Conservation (phyloP, 1,284 basidiomycete genomes). For the Apiotrichum laibachii region DNA sequence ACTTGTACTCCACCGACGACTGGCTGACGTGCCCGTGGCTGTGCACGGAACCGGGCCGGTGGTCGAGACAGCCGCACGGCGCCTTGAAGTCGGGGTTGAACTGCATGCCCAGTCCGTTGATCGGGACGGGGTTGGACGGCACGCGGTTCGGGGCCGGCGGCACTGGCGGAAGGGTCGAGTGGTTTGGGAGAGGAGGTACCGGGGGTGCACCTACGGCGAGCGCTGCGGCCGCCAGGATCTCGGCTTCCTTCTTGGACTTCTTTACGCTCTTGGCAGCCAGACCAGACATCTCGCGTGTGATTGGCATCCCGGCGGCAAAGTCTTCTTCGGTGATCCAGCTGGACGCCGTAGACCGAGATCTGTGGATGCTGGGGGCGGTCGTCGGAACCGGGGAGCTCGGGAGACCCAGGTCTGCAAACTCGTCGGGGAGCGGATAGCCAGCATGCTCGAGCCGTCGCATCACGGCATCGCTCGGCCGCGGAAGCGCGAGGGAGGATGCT, state of each 20-base stretch:
- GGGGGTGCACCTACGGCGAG: not conserved
- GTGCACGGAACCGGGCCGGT: not conserved
- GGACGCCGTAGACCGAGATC: not conserved
- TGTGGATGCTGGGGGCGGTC: not conserved
- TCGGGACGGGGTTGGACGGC: not conserved
- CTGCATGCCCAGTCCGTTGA: not conserved
- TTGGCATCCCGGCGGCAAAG: not conserved
- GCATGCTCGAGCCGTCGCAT: conserved; percentile 23
- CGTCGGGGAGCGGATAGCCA: conserved; percentile 19
- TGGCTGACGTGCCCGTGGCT: not conserved
- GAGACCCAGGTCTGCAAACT: not conserved
- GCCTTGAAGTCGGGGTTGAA: not conserved
- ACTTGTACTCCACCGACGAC: not conserved
- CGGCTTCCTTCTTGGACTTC: not conserved
- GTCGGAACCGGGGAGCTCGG: not conserved
- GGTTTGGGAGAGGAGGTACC: not conserved
- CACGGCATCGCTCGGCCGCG: conserved; percentile 22
- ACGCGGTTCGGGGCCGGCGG: not conserved
- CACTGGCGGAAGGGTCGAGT: not conserved
- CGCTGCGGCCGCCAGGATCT: not conserved
- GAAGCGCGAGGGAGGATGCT: conserved; percentile 18
- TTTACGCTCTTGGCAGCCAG: not conserved
- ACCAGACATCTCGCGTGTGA: not conserved
- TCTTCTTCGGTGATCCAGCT: not conserved
- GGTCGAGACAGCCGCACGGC: conserved; percentile 3